phyloP scores from a whole-genome alignment of 129 eudicot species.

The Lactuca saligna region DNA sequence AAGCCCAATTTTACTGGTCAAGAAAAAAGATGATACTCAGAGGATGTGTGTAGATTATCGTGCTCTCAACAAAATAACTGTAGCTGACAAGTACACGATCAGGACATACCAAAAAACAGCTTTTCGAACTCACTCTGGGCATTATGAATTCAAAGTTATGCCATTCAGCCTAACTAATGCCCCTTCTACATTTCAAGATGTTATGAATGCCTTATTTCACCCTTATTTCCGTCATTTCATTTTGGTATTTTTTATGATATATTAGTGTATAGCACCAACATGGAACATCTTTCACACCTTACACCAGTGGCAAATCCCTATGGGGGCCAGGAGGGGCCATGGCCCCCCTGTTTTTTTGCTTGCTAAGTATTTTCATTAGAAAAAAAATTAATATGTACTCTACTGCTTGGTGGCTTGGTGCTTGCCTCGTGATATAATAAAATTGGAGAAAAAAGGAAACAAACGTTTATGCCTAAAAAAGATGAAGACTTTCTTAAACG shows the following conservation, averaged over 20 bases:
- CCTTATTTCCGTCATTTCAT: not conserved
- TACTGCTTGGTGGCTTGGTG: too few species aligned
- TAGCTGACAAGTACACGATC: not conserved
- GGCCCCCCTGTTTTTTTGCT: too few species aligned
- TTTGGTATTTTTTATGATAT: not conserved
- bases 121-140: constrained; percentile 7
- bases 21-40: not conserved
- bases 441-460: too few species aligned
- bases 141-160: not conserved
- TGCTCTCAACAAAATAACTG: not conserved
- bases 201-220: constrained; percentile 5
- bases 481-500: too few species aligned
- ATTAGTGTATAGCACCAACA: too few species aligned
- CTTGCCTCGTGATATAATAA: too few species aligned
- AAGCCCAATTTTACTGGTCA: not conserved
- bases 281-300: too few species aligned
- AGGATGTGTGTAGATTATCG: constrained; percentile 8
- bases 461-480: too few species aligned
- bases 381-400: too few species aligned
- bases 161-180: constrained; percentile 1
- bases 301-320: too few species aligned
- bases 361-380: too few species aligned
- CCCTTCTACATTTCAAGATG: not conserved
- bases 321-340: too few species aligned
- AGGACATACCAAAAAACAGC: not conserved